A percentile compares a stretch with the other conserved stretches of the same genome.
Conservation (phyloP, 2,329 filamentous ascomycete species). For the Curvularia sp. region DNA sequence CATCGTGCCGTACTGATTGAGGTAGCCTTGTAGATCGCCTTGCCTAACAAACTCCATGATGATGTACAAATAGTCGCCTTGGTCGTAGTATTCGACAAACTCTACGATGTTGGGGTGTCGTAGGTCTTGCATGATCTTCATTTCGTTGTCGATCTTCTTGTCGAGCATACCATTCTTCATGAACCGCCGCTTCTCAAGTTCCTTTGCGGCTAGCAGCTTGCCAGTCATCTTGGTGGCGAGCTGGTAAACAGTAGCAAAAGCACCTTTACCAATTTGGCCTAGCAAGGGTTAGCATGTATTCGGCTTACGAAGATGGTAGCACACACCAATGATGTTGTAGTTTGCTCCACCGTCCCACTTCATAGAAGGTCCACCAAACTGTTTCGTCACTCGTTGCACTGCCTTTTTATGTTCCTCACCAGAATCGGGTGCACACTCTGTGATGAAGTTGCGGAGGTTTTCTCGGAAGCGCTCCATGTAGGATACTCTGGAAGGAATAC, state of each 20-base stretch:
- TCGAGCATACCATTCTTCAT: constrained; percentile 91
- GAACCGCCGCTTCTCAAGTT: constrained; percentile 90
- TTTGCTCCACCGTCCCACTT: constrained; percentile 78
- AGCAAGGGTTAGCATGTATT: constrained; percentile 11
- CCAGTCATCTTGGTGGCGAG: constrained; percentile 87
- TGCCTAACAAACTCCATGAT: constrained; percentile 92
- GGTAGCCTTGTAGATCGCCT: constrained; percentile 81
- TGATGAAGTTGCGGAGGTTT: constrained; percentile 74
- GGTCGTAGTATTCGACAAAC: constrained; percentile 87
- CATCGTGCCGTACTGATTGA: constrained; percentile 68
- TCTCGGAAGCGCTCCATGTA: constrained; percentile 70
- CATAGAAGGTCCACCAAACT: constrained; percentile 64
- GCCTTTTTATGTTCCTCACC: constrained; percentile 35
- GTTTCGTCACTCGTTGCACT: constrained; percentile 36
- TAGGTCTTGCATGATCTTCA: constrained; percentile 90
- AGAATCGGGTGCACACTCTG: constrained; percentile 35
- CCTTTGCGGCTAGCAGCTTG: constrained; percentile 85
- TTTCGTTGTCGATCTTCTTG: constrained; percentile 93
- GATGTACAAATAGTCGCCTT: constrained; percentile 83
- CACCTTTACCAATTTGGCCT: constrained; percentile 84
- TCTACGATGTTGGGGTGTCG: constrained; percentile 89
- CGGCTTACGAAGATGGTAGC: neutral
- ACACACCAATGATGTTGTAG: constrained; percentile 74
- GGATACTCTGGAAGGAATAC: constrained; percentile 76
- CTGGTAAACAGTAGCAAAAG: constrained; percentile 93